Evolutionary conservation across 352 stramenopile genomes (phyloP).

Genomic region (Phytophthora tentaculata): DNA sequence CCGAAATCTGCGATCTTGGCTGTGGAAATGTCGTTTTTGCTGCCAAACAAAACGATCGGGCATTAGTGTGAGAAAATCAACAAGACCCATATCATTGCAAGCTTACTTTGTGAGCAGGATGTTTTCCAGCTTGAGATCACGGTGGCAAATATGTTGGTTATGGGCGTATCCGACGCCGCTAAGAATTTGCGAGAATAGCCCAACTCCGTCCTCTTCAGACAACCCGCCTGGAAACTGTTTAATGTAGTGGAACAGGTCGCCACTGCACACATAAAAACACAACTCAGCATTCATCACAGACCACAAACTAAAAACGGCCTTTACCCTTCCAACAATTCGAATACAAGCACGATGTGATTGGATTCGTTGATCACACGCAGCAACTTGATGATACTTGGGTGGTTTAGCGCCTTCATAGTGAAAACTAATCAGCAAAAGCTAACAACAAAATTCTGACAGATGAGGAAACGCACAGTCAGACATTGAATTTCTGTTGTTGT

Average conservation of each 20-base stretch:
- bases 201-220: constrained; percentile 66
- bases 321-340: constrained; percentile 87
- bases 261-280: constrained; percentile 30
- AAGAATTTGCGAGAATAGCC: constrained; percentile 81
- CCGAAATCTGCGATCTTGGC: constrained; percentile 91
- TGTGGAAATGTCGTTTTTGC: constrained; percentile 83
- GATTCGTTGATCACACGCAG: constrained; percentile 85
- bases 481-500: constrained; percentile 90
- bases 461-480: constrained; percentile 53
- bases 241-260: constrained; percentile 88
- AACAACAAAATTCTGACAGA: background rate
- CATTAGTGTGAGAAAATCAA: background rate
- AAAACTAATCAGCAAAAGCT: constrained; percentile 3
- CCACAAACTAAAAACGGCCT: background rate
- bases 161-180: constrained; percentile 84
- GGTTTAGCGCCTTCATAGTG: constrained; percentile 66
- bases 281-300: background rate
- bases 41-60: constrained; percentile 19
- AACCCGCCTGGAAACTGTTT: constrained; percentile 61
- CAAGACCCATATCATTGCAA: background rate
- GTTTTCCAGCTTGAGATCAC: constrained; percentile 91
- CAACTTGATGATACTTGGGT: constrained; percentile 90
- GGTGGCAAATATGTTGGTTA: constrained; percentile 91
- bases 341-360: constrained; percentile 88
- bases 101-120: constrained; percentile 81